Evolutionary conservation across 352 stramenopile genomes (phyloP).

Genomic region (Phytopythium oedochilum): DNA sequence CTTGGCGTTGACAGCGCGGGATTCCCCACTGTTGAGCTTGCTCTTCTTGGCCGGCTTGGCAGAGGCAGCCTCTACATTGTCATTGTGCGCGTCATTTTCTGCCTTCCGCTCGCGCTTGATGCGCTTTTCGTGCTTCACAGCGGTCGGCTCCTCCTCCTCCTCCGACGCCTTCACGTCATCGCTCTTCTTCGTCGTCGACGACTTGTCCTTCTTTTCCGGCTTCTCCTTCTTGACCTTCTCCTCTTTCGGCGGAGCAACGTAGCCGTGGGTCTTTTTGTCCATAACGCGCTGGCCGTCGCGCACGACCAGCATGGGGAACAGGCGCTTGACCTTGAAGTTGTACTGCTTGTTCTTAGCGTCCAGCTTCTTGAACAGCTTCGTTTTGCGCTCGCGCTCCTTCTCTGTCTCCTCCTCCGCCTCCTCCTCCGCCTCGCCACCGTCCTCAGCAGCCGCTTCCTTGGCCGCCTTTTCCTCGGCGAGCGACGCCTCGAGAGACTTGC

Average conservation of each 20-base stretch:
- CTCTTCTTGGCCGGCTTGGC: slow-evolving; percentile 21
- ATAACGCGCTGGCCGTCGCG: slow-evolving; percentile 71
- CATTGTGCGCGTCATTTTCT: slow-evolving; percentile 2
- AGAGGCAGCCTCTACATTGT: slow-evolving; percentile 15
- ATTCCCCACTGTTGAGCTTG: not conserved
- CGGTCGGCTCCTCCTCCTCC: slow-evolving; percentile 5
- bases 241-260: slow-evolving; percentile 68
- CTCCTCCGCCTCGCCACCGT: slow-evolving; percentile 11
- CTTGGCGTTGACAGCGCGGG: not conserved
- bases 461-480: slow-evolving; percentile 11
- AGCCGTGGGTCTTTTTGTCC: slow-evolving; percentile 82
- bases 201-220: slow-evolving; percentile 21
- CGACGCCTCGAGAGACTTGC: slow-evolving; percentile 31
- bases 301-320: slow-evolving; percentile 79
- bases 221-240: slow-evolving; percentile 37
- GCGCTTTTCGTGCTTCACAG: not conserved
- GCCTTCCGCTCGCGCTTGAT: not conserved
- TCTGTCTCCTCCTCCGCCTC: slow-evolving; percentile 16
- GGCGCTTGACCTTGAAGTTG: slow-evolving; percentile 86
- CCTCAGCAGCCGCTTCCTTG: slow-evolving; percentile 17
- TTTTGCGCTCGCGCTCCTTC: slow-evolving; percentile 38
- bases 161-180: not conserved
- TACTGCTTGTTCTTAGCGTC: slow-evolving; percentile 86
- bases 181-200: slow-evolving; percentile 7
- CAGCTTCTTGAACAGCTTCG: slow-evolving; percentile 61